These are phyloP conservation scores for Penicillium arizonense DNA, from an alignment of 495 filamentous ascomycete genomes.

Conservation along the genomic window DNA sequence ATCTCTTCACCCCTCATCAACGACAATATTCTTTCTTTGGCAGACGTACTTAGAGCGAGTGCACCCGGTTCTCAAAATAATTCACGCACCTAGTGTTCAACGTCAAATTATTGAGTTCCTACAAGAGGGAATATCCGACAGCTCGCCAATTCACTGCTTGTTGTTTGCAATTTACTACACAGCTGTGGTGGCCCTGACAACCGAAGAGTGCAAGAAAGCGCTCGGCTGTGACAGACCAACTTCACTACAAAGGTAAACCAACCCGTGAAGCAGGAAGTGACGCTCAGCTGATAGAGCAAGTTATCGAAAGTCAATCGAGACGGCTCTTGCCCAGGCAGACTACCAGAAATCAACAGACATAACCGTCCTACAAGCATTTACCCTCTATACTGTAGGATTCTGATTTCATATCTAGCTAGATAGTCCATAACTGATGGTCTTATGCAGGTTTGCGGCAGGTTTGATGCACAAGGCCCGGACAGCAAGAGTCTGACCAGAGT, in stretches of 20 bases:
- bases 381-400: conserved; percentile 55
- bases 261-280: conserved; percentile 43
- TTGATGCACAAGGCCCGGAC: conserved; percentile 53
- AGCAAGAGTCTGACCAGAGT: conserved; percentile 56
- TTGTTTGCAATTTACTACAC: conserved; percentile 74
- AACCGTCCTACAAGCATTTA: conserved; percentile 66
- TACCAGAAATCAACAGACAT: conserved; percentile 65
- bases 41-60: conserved; percentile 25
- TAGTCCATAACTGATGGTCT: not conserved
- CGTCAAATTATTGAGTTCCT: conserved; percentile 9
- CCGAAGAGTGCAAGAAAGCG: conserved; percentile 19
- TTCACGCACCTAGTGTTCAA: conserved; percentile 24
- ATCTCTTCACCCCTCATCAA: conserved; percentile 4
- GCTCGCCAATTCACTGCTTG: conserved; percentile 52
- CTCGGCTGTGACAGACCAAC: not conserved
- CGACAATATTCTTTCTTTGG: conserved; percentile 16
- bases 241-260: conserved; percentile 7
- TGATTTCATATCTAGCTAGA: not conserved
- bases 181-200: conserved; percentile 59
- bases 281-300: conserved; percentile 9
- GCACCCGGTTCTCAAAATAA: conserved; percentile 28
- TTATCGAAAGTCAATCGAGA: conserved; percentile 70
- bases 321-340: conserved; percentile 61
- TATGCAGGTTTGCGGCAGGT: conserved; percentile 43
- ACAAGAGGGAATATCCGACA: not conserved